These are phyloP conservation scores for Aureobasidium sp. DNA, from an alignment of 2,329 filamentous ascomycete species.

Conservation along the genomic window DNA sequence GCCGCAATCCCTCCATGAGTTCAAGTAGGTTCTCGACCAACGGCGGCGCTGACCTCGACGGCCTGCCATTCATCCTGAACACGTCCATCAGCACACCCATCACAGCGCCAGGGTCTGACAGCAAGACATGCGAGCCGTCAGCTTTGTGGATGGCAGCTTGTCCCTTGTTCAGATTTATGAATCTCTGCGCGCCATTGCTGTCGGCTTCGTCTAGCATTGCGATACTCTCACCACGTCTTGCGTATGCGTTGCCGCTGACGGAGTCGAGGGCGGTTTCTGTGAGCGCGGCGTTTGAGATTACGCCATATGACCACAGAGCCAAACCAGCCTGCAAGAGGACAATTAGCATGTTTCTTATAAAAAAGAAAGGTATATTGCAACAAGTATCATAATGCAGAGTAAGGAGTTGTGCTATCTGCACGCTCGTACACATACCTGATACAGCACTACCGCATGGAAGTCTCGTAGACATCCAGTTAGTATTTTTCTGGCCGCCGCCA, in stretches of 20 bases:
- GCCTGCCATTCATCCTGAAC: slow-evolving; percentile 44
- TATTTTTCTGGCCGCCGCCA: slow-evolving; percentile 48
- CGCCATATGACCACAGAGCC: slow-evolving; percentile 60
- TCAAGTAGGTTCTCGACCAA: slow-evolving; percentile 60
- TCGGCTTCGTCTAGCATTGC: slow-evolving; percentile 49
- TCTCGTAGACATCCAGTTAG: slow-evolving; percentile 35
- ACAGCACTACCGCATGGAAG: slow-evolving; percentile 59
- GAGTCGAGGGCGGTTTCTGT: slow-evolving; percentile 15
- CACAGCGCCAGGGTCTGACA: slow-evolving; percentile 49
- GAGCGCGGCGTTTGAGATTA: slow-evolving; percentile 35
- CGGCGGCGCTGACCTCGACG: slow-evolving; percentile 37
- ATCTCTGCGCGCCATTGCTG: slow-evolving; percentile 40
- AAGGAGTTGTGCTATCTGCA: no score
- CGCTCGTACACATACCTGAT: slow-evolving; percentile 36
- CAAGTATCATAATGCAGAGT: no score
- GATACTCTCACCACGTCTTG: slow-evolving; percentile 19
- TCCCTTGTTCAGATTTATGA: slow-evolving; percentile 47
- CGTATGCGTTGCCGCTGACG: neutral
- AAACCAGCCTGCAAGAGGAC: slow-evolving; percentile 41
- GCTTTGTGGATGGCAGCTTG: slow-evolving; percentile 13
- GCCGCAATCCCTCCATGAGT: slow-evolving; percentile 49
- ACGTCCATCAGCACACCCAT: slow-evolving; percentile 52
- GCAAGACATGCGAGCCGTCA: slow-evolving; percentile 22
- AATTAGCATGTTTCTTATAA: no score
- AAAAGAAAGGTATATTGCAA: no score